Conservation (phyloP, 2,329 filamentous ascomycete genomes). For the Ceratocystis diversiconidia region DNA sequence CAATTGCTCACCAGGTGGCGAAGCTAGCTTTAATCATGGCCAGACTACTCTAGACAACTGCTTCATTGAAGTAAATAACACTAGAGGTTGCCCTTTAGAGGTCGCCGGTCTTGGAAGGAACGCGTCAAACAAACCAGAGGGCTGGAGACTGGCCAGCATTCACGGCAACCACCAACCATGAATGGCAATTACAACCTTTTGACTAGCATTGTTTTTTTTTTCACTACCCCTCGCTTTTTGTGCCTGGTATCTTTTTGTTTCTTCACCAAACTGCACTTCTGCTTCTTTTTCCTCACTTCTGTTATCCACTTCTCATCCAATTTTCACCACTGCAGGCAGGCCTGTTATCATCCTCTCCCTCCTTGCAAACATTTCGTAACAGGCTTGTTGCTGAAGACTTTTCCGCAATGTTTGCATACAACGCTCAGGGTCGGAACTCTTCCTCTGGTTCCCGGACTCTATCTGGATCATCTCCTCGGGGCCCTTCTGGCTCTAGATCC, state of each 20-base stretch:
- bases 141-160: neutral
- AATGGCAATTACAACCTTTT: neutral
- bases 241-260: neutral
- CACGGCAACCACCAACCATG: slow-evolving; percentile 4
- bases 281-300: neutral
- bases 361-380: slow-evolving; percentile 4
- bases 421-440: slow-evolving; percentile 6
- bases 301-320: slow-evolving; percentile 3
- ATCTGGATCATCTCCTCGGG: neutral
- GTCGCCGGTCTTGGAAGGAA: neutral
- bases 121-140: slow-evolving; percentile 1
- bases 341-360: neutral
- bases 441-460: slow-evolving; percentile 3
- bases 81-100: neutral
- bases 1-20: neutral
- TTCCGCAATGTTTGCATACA: slow-evolving; percentile 12
- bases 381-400: slow-evolving; percentile 4
- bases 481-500: neutral
- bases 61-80: neutral
- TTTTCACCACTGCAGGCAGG: slow-evolving; percentile 1
- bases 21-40: neutral
- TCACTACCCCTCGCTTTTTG: neutral
- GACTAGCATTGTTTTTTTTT: slow-evolving; percentile 3
- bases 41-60: neutral
- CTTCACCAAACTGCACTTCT: neutral